Percentiles rank a stretch among this genome's conserved stretches.
These are phyloP conservation scores for Phytophthora meadii DNA, from an alignment of 352 stramenopile genomes.

Conservation along the genomic window DNA sequence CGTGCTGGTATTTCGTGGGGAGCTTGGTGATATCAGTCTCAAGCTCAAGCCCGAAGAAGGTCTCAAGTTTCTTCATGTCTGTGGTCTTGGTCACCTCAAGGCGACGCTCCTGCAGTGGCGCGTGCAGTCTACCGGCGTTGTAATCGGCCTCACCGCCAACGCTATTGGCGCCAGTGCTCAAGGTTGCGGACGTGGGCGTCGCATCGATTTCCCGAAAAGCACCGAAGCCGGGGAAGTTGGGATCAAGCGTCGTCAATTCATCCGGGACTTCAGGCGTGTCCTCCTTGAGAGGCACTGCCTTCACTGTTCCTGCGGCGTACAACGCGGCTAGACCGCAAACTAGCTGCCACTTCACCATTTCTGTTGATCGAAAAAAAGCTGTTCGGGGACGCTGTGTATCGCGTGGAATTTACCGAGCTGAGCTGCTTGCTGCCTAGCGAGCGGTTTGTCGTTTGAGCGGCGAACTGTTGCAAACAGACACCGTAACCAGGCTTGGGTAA, in stretches of 20 bases:
- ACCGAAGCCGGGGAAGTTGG: conserved; percentile 40
- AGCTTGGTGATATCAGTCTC: conserved; percentile 63
- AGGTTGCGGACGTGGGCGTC: conserved; percentile 33
- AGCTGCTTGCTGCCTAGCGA: conserved; percentile 36
- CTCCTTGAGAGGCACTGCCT: conserved; percentile 26
- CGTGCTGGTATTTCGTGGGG: conserved; percentile 45
- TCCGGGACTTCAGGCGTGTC: conserved; percentile 33
- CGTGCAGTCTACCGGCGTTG: conserved; percentile 20
- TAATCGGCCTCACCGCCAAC: conserved; percentile 12
- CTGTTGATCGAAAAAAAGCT: conserved; percentile 20
- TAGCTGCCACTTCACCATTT: conserved; percentile 44
- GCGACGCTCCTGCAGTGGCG: conserved; percentile 9
- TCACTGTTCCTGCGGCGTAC: conserved; percentile 17
- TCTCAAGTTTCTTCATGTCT: conserved; percentile 60
- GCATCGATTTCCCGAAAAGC: conserved; percentile 10
- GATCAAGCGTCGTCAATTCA: conserved; percentile 41
- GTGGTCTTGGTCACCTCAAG: conserved; percentile 49
- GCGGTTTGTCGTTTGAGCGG: conserved; percentile 44
- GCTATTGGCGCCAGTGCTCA: conserved; percentile 7
- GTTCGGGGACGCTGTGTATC: conserved; percentile 28
- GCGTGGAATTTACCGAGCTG: conserved; percentile 31
- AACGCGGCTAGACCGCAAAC: conserved; percentile 33
- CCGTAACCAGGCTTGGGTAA: conserved; percentile 20
- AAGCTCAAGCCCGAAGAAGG: conserved; percentile 52
- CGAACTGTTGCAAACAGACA: conserved; percentile 22